phyloP scores from a whole-genome alignment of 805 yeast species.

The Pichia eremophila region DNA sequence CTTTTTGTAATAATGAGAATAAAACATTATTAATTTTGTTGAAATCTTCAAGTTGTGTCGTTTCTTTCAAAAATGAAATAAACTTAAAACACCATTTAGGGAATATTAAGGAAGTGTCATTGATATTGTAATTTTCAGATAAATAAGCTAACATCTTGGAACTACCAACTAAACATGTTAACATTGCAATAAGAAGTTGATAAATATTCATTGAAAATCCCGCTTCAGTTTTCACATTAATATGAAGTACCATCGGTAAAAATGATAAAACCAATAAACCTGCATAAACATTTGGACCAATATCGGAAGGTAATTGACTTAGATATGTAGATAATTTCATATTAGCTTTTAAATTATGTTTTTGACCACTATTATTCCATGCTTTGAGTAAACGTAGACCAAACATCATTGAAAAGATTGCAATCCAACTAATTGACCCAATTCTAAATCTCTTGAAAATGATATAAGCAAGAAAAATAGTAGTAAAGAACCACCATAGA shows the following conservation, averaged over 20 bases:
- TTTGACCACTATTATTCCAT: constrained; percentile 91
- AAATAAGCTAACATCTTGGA: constrained; percentile 22
- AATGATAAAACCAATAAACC: constrained; percentile 13
- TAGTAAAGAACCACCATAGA: constrained; percentile 79
- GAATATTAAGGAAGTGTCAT: constrained; percentile 3
- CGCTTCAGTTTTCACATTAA: background rate
- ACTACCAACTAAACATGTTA: constrained; percentile 26
- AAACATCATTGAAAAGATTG: constrained; percentile 17
- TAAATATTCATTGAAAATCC: background rate
- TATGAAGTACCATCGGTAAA: constrained; percentile 8
- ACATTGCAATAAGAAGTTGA: constrained; percentile 25
- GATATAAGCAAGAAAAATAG: constrained; percentile 23
- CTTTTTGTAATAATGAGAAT: constrained; percentile 15
- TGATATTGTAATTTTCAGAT: constrained; percentile 20
- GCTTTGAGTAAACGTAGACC: constrained; percentile 56
- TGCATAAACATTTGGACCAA: constrained; percentile 18
- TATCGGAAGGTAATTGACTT: constrained; percentile 11
- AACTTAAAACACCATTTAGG: constrained; percentile 19
- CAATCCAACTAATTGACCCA: constrained; percentile 5
- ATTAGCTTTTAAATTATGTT: constrained; percentile 42
- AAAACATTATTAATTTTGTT: constrained; percentile 19
- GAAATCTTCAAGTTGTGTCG: constrained; percentile 23
- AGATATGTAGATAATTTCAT: constrained; percentile 41
- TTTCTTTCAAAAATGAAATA: constrained; percentile 24
- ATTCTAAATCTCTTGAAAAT: constrained; percentile 10